Conservation (phyloP, 139 green algal species). For the Gonium pectorale region DNA sequence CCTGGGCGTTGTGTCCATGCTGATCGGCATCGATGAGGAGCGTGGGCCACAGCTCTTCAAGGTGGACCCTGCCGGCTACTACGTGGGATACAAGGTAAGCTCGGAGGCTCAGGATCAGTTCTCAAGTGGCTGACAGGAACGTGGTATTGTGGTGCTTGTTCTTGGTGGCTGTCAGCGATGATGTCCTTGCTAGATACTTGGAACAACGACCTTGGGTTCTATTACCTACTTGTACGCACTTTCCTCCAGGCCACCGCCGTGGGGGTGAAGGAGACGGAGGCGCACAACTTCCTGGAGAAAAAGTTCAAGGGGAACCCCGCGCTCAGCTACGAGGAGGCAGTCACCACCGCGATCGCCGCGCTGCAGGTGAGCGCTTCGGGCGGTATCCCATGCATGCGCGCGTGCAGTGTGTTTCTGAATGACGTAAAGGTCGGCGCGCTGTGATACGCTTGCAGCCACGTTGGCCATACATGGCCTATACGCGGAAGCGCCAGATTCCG, state of each 20-base stretch:
- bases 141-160: no score
- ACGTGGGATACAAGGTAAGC: slow-evolving; percentile 95
- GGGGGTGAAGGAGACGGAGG: slow-evolving; percentile 97
- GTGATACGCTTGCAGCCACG: no score
- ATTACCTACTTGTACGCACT: neutral
- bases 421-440: no score
- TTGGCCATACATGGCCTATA: no score
- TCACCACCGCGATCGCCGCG: slow-evolving; percentile 87
- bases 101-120: no score
- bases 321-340: slow-evolving; percentile 77
- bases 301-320: slow-evolving; percentile 81
- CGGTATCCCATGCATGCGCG: no score
- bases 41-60: slow-evolving; percentile 96
- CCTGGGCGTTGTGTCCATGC: slow-evolving; percentile 89
- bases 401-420: no score
- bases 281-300: slow-evolving; percentile 97
- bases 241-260: slow-evolving; percentile 80
- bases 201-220: no score
- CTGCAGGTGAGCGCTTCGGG: slow-evolving; percentile 64
- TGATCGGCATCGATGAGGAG: slow-evolving; percentile 97
- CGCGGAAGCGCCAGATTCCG: no score
- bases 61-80: slow-evolving; percentile 97
- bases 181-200: no score
- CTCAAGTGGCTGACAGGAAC: no score
- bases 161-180: no score